Base-by-base conservation (phyloP, 2,329 filamentous ascomycete species). In the Arthrinium phaeospermum region DNA sequence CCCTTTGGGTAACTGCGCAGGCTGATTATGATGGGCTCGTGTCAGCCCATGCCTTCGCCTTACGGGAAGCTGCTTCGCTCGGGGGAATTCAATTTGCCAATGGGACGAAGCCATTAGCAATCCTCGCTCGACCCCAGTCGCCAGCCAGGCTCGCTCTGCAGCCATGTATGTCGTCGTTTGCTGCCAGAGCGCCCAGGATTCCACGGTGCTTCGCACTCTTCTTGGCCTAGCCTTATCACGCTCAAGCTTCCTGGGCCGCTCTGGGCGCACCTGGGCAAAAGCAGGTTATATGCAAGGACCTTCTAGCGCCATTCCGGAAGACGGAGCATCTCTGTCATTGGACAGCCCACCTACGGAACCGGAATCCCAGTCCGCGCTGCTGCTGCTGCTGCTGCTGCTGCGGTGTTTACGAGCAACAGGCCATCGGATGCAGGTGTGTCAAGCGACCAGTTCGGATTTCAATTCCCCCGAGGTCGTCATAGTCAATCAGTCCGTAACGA, bases 221-320 rank as follows among this genome's bases (percentile, higher is more conserved):
- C 67, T 68, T 68, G 67, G 67, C 67, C n/a, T 68, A 68, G 67
- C 27, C 67, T 68, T 68, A 68, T 68, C 67, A 30, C 8, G 41
- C 7, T 46, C 45, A 68, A 68, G 67, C 67, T 68, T 68, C 67
- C 67, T 61, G 41, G 67, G 67, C 41, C 22, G 37, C 13, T 10
- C 67, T 68, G 67, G 41, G n/a, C 27, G 6, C 2, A 8, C 37
- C 41, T 41, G 61, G 61, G 30, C 22, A 47, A 37, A 37, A 37
- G 53, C 19, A 37, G 53, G 53, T 37, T 61, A 27, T 27, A 68
- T 68, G 45, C 67, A 30, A 68, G 45, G 67, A 64, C 45, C 41
- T 68, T 68, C 67, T 68, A 68, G 67, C 67, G 67, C 45, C 34
- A 47, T 68, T 68, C 67, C 41, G 67, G 67, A 68, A 68, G 67